Conservation (phyloP, 139 green algal genomes). For the Haematococcus lacustris region DNA sequence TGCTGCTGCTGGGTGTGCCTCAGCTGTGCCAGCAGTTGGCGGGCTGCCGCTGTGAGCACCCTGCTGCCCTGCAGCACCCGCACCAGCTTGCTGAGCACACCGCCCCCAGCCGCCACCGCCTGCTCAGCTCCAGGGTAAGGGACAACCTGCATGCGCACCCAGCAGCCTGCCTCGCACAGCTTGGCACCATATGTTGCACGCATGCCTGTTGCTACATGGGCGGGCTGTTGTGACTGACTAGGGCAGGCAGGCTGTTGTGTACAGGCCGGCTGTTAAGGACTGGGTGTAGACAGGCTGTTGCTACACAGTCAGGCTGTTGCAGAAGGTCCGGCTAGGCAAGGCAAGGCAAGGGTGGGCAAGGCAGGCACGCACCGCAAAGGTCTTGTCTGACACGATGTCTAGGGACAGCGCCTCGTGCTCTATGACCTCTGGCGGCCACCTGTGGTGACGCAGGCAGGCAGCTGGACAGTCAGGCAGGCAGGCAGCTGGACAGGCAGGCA, state of each 20-base stretch:
- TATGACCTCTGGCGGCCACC: too few species aligned
- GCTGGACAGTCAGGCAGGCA: too few species aligned
- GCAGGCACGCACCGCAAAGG: too few species aligned
- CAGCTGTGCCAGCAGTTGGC: not conserved
- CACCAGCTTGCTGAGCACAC: conserved; percentile 44
- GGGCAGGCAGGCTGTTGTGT: not conserved
- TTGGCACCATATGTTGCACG: not conserved
- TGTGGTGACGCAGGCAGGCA: too few species aligned
- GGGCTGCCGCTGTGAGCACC: too few species aligned
- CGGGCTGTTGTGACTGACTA: too few species aligned
- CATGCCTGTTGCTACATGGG: not conserved
- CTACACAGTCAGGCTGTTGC: not conserved
- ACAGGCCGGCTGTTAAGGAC: not conserved
- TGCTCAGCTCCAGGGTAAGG: conserved; percentile 45
- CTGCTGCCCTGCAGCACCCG: not conserved
- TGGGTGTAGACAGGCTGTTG: not conserved
- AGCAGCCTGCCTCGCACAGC: not conserved
- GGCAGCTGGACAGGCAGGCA: too few species aligned
- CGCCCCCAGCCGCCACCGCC: conserved; percentile 44
- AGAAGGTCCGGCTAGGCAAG: not conserved
- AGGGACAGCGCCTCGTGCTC: not conserved
- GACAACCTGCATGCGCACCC: conserved; percentile 16
- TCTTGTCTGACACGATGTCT: not conserved
- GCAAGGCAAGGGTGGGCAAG: too few species aligned
- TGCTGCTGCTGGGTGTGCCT: not conserved